These are phyloP conservation scores for Paraconiothyrium brasiliense DNA, from an alignment of 2,329 filamentous ascomycete species.

Conservation along the genomic window DNA sequence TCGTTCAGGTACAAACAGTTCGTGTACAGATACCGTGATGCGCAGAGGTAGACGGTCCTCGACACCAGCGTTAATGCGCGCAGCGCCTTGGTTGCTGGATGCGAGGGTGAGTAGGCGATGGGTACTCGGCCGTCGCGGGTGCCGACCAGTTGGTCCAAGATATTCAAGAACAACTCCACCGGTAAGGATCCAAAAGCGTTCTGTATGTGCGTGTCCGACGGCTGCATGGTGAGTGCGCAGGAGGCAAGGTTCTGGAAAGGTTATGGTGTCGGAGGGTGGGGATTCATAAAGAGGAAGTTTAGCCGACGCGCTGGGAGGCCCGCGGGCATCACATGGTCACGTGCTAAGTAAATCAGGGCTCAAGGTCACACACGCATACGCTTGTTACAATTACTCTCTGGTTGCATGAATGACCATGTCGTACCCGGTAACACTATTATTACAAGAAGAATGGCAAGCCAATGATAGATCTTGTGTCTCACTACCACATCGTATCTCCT, in stretches of 20 bases:
- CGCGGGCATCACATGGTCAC: neutral
- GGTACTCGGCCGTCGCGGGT: conserved; percentile 25
- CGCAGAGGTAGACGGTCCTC: conserved; percentile 27
- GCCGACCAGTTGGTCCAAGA: conserved; percentile 41
- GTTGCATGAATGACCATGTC: too few species aligned
- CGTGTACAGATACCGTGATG: conserved; percentile 38
- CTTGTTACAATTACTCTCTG: too few species aligned
- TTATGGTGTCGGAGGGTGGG: neutral
- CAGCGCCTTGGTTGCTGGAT: conserved; percentile 34
- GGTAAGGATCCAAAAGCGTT: conserved; percentile 43
- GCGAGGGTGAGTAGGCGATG: conserved; percentile 32
- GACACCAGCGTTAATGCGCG: conserved; percentile 38
- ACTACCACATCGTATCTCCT: too few species aligned
- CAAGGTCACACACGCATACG: too few species aligned
- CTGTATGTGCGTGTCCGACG: conserved; percentile 3
- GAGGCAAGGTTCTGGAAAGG: conserved; percentile 2
- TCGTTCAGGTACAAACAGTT: conserved; percentile 37
- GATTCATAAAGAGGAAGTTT: conserved; percentile 1
- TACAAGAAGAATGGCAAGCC: too few species aligned
- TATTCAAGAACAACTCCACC: conserved; percentile 35
- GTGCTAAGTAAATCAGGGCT: neutral
- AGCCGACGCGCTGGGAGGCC: neutral
- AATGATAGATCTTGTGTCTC: too few species aligned
- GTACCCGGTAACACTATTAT: too few species aligned
- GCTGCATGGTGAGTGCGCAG: conserved; percentile 12